Base-by-base conservation (phyloP, 108 stramenopile genomes). In the Nitzschia sp. region DNA sequence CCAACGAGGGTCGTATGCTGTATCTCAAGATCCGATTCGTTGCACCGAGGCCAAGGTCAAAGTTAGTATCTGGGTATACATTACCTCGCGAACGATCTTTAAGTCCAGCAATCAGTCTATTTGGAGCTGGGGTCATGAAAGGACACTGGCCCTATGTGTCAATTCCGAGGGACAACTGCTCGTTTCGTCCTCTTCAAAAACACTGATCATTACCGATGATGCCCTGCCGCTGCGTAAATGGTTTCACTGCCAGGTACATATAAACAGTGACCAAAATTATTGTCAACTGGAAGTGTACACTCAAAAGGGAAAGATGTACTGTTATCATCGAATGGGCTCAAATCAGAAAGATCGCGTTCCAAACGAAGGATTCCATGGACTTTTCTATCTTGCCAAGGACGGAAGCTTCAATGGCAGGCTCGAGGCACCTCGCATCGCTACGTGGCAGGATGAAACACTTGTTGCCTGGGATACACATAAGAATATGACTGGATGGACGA, bases 371-470 rank as follows among this genome's bases (percentile, higher is more conserved):
- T 13, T 27, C 25, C 2, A 38, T 8, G 55, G 36, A 54, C 36
- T 34, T 17, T 68, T 68, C 35, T 24, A 9, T 19, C 34, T 70
- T n/a, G 72, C 55, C 17, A 64, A 34, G 45, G 55, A 33, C n/a
- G 76, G 76, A 13, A 38, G 47, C 19, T 54, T 76, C 26, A 68
- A 66, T 27, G 60, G 59, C 21, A 61, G 54, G 42, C 35, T 76
- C 13, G 75, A 76, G 42, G 28, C 57, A 42, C 75, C 67, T 18
- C 13, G 8, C 2, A 42, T 68, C 24, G 32, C 25, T 29, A 28
- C n/a, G 26, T 29, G 23, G 47, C 21, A 24, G 13, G 66, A 54
- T 11, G 28, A 53, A 21, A 9, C 33, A 3, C n/a, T 54, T 26
- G 47, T 25, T 42, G 25, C 32, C 36, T 62, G 61, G 59, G 61